Evolutionary conservation across 805 yeast species (phyloP), one percentile per base, ranked within the genome.

Genomic region (Candida lessepsii): DNA sequence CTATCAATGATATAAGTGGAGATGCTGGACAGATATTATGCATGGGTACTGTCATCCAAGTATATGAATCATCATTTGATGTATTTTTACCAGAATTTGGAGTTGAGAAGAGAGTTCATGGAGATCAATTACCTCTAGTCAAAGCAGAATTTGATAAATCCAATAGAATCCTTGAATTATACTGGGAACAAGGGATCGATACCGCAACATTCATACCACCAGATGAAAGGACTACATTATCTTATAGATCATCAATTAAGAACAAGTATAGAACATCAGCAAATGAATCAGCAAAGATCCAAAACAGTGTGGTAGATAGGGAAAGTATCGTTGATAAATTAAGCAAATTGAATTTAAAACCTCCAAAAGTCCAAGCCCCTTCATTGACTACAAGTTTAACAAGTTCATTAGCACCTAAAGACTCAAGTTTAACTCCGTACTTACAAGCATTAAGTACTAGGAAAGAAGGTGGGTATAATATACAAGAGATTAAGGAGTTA

Each of bases 11-110:
- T 29, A 77, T 86, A 76, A 69, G 78, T 48, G 78, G 74, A 39
- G 65, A 74, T 11, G 81, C 91, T 11, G 96, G 96, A 2, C 96
- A 88, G 59, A 59, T 88, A 37, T 71, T 91, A 47, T 80, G 89
- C 28, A 80, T 82, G 77, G 97, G 95, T 11, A 79, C 88, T 11
- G 93, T 91, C 13, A 65, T 88, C 18, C 96, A 89, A 60, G 97
- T 91, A 8, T 90, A 91, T 60, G 98, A 93, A 63, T 86, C 96
- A 1, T 87, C 98, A 2, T 93, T 93, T 65, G 99, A 93, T 60
- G 91, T 90, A 3, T 78, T 85, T 49, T 71, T 90, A 46, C 96
- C 96, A 2, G 96, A 88, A 49, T 84, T 89, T 65, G 97, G 97
- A 31, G 85, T 90, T 52, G 97, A 90, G 58, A 90, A 90, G 63